phyloP scores from a whole-genome alignment of 352 stramenopile species.

The Stramenopiles sp. region DNA sequence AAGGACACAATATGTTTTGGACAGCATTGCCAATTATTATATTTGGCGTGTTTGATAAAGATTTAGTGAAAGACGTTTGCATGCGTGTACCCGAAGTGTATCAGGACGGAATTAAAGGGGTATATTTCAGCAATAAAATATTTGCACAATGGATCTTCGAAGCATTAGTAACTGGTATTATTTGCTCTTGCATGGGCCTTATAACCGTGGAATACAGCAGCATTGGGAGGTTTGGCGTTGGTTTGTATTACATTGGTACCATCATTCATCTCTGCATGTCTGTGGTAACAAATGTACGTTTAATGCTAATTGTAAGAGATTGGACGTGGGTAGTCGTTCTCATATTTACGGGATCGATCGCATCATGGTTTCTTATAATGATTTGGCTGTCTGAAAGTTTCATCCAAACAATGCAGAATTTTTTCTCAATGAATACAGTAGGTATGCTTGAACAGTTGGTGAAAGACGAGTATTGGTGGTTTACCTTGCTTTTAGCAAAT shows the following conservation, averaged over 20 bases:
- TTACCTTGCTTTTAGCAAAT: background rate
- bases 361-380: background rate
- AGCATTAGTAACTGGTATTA: background rate
- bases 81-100: background rate
- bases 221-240: background rate
- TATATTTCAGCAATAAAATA: background rate
- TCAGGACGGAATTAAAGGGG: background rate
- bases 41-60: conserved; percentile 23
- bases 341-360: background rate
- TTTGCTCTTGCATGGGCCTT: background rate
- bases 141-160: background rate
- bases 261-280: background rate
- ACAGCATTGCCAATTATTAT: conserved; percentile 40
- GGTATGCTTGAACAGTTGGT: background rate
- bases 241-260: background rate
- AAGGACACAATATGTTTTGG: conserved; percentile 53
- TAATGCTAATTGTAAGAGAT: background rate
- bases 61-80: background rate
- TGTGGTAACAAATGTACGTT: background rate
- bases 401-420: background rate
- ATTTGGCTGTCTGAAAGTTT: background rate
- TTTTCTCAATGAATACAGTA: background rate
- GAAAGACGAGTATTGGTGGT: background rate
- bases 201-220: background rate
- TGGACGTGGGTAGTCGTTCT: background rate